A percentile compares a stretch with the other conserved stretches of the same genome.
These are phyloP conservation scores for Fusarium domesticum DNA, from an alignment of 2,329 filamentous ascomycete genomes.

Conservation along the genomic window DNA sequence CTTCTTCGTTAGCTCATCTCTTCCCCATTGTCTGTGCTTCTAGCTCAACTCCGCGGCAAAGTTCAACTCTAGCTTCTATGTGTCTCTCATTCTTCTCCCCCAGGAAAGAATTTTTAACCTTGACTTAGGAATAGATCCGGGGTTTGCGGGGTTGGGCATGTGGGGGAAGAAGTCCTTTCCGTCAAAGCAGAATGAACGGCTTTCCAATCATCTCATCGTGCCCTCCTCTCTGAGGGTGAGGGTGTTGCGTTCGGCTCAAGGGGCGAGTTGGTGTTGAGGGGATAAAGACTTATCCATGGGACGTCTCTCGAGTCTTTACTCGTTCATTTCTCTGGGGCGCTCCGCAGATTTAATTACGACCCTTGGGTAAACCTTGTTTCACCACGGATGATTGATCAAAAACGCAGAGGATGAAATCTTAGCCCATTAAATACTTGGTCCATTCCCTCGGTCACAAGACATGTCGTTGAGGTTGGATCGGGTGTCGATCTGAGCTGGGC, in stretches of 20 bases:
- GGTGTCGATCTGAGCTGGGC: no score
- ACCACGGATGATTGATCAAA: no score
- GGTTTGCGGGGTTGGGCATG: conserved; percentile 28
- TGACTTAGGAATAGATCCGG: conserved; percentile 25
- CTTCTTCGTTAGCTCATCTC: conserved; percentile 10
- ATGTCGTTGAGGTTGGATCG: no score
- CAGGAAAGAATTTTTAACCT: conserved; percentile 1
- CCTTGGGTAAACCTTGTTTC: conserved; percentile 29
- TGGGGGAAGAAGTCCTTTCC: conserved; percentile 31
- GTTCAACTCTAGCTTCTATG: no score
- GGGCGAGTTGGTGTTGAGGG: conserved; percentile 4
- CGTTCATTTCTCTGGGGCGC: conserved; percentile 4
- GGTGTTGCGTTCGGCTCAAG: neutral
- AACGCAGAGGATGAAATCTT: conserved; percentile 20
- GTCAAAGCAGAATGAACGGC: conserved; percentile 15
- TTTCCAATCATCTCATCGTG: conserved; percentile 18
- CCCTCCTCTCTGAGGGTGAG: no score
- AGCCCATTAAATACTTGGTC: no score
- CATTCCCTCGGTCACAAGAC: no score
- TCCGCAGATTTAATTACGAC: no score
- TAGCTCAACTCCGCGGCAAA: conserved; percentile 2
- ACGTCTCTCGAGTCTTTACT: conserved; percentile 8
- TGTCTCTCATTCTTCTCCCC: conserved; percentile 1
- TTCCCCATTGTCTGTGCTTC: conserved; percentile 6
- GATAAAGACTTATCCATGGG: conserved; percentile 24